phyloP scores from a whole-genome alignment of 1,284 basidiomycete species.

The Melampsora americana region DNA sequence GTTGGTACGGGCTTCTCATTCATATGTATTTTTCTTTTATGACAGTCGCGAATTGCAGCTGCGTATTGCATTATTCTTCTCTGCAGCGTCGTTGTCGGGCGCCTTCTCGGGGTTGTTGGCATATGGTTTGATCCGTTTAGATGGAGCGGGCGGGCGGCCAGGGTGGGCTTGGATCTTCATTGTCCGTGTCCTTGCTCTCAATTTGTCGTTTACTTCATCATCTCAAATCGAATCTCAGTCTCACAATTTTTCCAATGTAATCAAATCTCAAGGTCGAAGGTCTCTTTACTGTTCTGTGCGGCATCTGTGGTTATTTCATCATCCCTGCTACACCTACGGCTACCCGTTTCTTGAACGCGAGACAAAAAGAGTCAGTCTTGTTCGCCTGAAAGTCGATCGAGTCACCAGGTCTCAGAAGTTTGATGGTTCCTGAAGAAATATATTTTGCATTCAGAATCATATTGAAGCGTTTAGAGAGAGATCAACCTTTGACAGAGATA shows the following conservation, averaged over 20 bases:
- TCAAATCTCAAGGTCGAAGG: conserved; percentile 35
- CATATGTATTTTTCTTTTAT: neutral
- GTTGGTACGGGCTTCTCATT: neutral
- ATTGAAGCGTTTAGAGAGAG: conserved; percentile 11
- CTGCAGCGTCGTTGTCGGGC: conserved; percentile 27
- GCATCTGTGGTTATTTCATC: conserved; percentile 17
- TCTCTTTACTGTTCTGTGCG: conserved; percentile 22
- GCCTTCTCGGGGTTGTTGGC: conserved; percentile 42
- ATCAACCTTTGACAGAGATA: conserved; percentile 4
- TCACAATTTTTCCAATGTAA: neutral
- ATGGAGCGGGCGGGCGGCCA: conserved; percentile 13
- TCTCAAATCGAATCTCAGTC: neutral
- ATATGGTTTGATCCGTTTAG: conserved; percentile 34
- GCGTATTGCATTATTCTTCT: conserved; percentile 41
- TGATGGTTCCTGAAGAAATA: neutral
- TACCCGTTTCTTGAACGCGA: conserved; percentile 1
- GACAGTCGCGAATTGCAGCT: conserved; percentile 34
- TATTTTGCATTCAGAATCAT: conserved; percentile 9
- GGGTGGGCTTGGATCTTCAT: conserved; percentile 45
- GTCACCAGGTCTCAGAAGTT: neutral
- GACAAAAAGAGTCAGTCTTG: conserved; percentile 16
- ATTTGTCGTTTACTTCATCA: too few relatives aligned
- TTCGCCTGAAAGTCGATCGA: neutral
- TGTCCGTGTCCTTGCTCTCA: conserved; percentile 9
- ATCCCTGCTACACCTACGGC: conserved; percentile 24